Percentiles rank a stretch among this genome's conserved stretches.
Conservation (phyloP, 2,329 filamentous ascomycete genomes). For the Botrytis deweyae region DNA sequence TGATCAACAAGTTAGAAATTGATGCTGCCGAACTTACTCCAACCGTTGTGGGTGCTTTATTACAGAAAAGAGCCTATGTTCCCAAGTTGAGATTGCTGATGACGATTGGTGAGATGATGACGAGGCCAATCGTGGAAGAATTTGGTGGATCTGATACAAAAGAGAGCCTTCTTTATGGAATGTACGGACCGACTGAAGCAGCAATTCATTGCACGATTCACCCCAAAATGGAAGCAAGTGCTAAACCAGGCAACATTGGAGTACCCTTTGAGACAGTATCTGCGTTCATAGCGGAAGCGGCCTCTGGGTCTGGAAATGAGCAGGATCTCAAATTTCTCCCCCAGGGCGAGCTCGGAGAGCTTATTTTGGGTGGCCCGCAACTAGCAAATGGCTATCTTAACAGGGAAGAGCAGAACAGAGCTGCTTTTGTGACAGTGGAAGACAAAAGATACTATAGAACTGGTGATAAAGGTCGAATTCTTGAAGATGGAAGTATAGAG, state of each 20-base stretch:
- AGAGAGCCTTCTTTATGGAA: conserved; percentile 74
- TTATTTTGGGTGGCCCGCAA: conserved; percentile 78
- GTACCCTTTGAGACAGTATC: conserved; percentile 73
- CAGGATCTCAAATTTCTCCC: conserved; percentile 34
- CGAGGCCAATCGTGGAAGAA: conserved; percentile 69
- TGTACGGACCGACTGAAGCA: conserved; percentile 93
- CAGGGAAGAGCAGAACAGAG: conserved; percentile 68
- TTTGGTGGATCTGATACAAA: conserved; percentile 58
- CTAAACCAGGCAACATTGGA: conserved; percentile 69
- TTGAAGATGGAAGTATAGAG: conserved; percentile 68
- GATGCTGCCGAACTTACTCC: conserved; percentile 90
- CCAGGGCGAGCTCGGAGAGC: conserved; percentile 51
- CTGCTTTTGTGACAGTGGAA: conserved; percentile 66
- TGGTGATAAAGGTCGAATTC: conserved; percentile 76
- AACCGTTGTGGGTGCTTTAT: conserved; percentile 76
- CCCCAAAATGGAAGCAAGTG: conserved; percentile 55
- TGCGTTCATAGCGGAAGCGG: conserved; percentile 37
- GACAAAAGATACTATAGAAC: conserved; percentile 74
- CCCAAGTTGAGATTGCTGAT: conserved; percentile 70
- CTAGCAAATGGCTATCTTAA: conserved; percentile 82
- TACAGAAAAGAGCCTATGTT: conserved; percentile 65
- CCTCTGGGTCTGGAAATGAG: conserved; percentile 25
- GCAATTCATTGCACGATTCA: conserved; percentile 87
- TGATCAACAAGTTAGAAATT: conserved; percentile 63
- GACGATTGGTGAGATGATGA: conserved; percentile 94